Evolutionary conservation across 768 basidiomycete genomes (phyloP), one percentile per base, ranked within the genome.

Genomic region (Calocybe cyanea): DNA sequence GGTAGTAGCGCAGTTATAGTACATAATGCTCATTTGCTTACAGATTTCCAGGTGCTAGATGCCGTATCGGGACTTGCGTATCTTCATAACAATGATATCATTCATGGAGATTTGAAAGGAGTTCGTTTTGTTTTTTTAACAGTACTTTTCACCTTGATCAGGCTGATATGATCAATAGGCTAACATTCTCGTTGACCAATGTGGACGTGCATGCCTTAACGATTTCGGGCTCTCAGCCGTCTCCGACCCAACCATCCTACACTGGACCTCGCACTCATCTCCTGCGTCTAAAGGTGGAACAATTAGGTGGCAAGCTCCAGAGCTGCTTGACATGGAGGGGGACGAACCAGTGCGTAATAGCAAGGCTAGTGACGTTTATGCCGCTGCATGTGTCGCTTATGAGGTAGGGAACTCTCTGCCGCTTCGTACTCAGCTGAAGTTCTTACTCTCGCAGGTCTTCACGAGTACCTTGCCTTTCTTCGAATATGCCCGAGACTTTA

Each of bases 71-170:
- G 50, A 7, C 10, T 51, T 18, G 30, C 17, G 8, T 51, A 43
- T 41, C 46, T 51, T 18, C 50, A 51, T 33, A 31, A 24, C 4
- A 23, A 43, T 33, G 35, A 38, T 19, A 36, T 51, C 20, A 18
- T 46, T 10, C 50, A 51, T 39, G 50, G 50, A 6, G 50, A 51
- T 31, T 25, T 51, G 21, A 46, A 47, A 39, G 50, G 45, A 17
- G 50, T 51, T 14, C 3, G 21, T 41, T 41, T 24, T 5, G 17
- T 28, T 13, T 30, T 2, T n/a, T n/a, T n/a, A 7, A 13, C 17
- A 14, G n/a, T n/a, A n/a, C n/a, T n/a, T n/a, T 15, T 28, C 38
- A 5, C 8, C 11, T 24, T 24, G 15, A 30, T 13, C 8, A n/a
- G 11, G 17, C 39, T 6, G n/a, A 14, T 14, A 6, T 19, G 7